Conservation (phyloP, 257 asterid genomes). For the Solanum pimpinellifolium region DNA sequence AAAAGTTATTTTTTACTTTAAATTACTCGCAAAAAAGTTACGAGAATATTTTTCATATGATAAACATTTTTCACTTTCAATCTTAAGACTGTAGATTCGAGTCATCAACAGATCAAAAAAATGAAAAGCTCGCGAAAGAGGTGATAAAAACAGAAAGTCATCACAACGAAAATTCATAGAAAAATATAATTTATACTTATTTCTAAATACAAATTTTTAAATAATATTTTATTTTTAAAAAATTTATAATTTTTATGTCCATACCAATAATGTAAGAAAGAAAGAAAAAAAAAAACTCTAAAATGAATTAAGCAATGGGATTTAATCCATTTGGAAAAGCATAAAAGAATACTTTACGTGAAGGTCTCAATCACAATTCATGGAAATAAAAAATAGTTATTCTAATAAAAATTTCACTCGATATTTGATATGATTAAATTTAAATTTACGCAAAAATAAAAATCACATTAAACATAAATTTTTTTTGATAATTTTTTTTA, state of each 20-base stretch:
- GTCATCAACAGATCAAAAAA: too few relatives aligned
- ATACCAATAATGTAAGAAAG: not conserved
- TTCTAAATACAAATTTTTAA: not conserved
- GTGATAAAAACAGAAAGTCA: too few relatives aligned
- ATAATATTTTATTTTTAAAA: too few relatives aligned
- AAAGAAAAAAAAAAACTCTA: not conserved
- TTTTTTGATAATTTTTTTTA: too few relatives aligned
- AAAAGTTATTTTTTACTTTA: not conserved
- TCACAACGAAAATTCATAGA: not conserved
- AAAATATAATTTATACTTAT: not conserved
- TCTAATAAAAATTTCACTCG: not conserved
- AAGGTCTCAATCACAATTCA: not conserved
- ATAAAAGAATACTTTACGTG: not conserved
- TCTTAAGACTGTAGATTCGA: too few relatives aligned
- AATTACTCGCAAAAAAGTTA: not conserved
- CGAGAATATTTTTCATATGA: too few relatives aligned
- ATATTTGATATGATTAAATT: not conserved
- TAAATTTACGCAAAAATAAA: not conserved
- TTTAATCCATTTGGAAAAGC: not conserved
- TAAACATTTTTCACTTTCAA: too few relatives aligned
- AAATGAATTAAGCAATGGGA: not conserved
- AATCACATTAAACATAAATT: accelerated
- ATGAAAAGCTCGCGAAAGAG: not conserved
- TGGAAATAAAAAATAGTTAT: not conserved
- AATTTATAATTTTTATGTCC: not conserved